A percentile compares a stretch with the other conserved stretches of the same genome.
Conservation (phyloP, 2,329 filamentous ascomycete genomes). For the Nothophaeocryptopus gaeumannii region DNA sequence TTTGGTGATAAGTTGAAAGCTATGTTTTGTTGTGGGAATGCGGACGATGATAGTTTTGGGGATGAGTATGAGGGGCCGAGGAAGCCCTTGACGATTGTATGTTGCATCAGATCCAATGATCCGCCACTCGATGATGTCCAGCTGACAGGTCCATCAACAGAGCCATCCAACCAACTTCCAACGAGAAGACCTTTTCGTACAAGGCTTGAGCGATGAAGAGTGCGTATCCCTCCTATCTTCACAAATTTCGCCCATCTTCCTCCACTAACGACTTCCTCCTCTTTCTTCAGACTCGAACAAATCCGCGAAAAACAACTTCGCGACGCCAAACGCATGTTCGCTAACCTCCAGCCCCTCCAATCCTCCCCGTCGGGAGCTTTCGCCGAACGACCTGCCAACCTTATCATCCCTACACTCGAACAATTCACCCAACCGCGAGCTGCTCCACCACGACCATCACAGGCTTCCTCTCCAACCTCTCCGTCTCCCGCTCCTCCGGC, state of each 20-base stretch:
- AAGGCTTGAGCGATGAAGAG: constrained; percentile 31
- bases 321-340: constrained; percentile 32
- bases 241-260: no score
- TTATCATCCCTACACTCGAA: constrained; percentile 22
- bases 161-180: constrained; percentile 34
- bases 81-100: constrained; percentile 26
- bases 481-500: constrained; percentile 4
- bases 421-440: constrained; percentile 30
- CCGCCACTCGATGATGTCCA: no score
- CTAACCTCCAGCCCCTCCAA: constrained; percentile 29
- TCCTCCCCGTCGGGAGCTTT: constrained; percentile 32
- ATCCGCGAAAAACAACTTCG: constrained; percentile 33
- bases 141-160: constrained; percentile 16
- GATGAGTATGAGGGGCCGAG: constrained; percentile 20
- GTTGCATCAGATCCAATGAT: neutral
- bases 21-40: constrained; percentile 24
- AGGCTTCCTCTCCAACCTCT: constrained; percentile 1
- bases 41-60: constrained; percentile 17
- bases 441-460: constrained; percentile 21
- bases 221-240: no score
- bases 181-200: constrained; percentile 33
- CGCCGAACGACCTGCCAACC: constrained; percentile 23
- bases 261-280: no score
- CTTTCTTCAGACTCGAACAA: neutral
- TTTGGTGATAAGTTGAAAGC: constrained; percentile 21